Percentiles rank a stretch among this genome's conserved stretches.
These are phyloP conservation scores for Jamesozyma spencerorum DNA, from an alignment of 805 yeast genomes.

Conservation along the genomic window DNA sequence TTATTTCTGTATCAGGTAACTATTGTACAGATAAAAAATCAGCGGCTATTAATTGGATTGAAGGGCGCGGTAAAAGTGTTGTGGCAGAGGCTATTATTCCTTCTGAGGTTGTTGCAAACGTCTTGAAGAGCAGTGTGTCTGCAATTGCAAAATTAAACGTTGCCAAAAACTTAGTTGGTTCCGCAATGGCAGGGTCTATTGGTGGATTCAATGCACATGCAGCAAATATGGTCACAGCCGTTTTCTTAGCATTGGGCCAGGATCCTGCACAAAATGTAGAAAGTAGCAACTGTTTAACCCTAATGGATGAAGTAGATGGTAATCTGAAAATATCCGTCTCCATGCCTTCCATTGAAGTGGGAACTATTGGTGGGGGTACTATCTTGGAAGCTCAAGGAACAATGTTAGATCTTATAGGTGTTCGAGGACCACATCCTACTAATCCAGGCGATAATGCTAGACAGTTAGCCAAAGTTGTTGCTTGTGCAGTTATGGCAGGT, in stretches of 20 bases:
- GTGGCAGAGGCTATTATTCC: slow-evolving; percentile 95
- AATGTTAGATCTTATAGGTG: slow-evolving; percentile 89
- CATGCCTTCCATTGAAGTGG: slow-evolving; percentile 98
- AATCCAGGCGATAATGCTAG: slow-evolving; percentile 92
- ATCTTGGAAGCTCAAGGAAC: slow-evolving; percentile 94
- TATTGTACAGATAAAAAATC: slow-evolving; percentile 97
- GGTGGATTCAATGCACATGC: slow-evolving; percentile 99
- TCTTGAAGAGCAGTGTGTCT: slow-evolving; percentile 84
- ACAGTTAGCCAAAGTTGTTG: slow-evolving; percentile 84
- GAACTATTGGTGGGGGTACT: slow-evolving; percentile 99
- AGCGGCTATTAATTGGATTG: slow-evolving; percentile 98
- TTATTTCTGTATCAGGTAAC: slow-evolving; percentile 91
- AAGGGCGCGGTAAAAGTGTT: slow-evolving; percentile 96
- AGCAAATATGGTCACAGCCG: slow-evolving; percentile 90
- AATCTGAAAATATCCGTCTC: slow-evolving; percentile 89
- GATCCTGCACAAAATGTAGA: slow-evolving; percentile 99
- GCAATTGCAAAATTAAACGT: slow-evolving; percentile 86
- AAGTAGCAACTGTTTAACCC: slow-evolving; percentile 92
- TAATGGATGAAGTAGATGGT: slow-evolving; percentile 78
- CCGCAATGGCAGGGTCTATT: slow-evolving; percentile 96
- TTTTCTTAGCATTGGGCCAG: slow-evolving; percentile 91
- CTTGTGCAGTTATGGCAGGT: slow-evolving; percentile 91
- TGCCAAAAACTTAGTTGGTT: slow-evolving; percentile 84
- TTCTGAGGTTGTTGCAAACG: slow-evolving; percentile 64
- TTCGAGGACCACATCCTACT: slow-evolving; percentile 90